Percentiles rank a stretch among this genome's conserved stretches.
Conservation (phyloP, 768 basidiomycete species). For the Auricularia sp. region DNA sequence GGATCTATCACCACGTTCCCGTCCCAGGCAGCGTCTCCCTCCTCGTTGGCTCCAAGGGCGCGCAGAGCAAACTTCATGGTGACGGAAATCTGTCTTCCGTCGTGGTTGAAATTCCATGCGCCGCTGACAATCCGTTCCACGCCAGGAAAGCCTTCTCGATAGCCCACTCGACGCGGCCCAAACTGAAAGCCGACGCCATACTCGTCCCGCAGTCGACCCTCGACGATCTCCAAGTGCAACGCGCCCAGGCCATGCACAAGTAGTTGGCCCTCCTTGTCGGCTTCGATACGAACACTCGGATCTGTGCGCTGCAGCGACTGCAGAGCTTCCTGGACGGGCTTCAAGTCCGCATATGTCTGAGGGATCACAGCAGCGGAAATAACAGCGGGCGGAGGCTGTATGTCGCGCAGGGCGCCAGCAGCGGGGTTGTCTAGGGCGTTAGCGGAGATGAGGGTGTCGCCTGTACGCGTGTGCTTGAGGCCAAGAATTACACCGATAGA, state of each 20-base stretch:
- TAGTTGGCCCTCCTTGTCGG: conserved; percentile 65
- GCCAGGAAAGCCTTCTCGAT: conserved; percentile 48
- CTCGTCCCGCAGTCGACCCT: conserved; percentile 69
- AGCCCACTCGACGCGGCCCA: conserved; percentile 68
- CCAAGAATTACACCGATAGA: conserved; percentile 80
- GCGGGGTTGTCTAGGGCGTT: conserved; percentile 21
- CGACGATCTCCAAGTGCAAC: conserved; percentile 82
- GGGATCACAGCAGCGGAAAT: conserved; percentile 79
- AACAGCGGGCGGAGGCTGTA: conserved; percentile 70
- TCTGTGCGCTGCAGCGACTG: conserved; percentile 70
- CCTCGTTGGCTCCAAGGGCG: conserved; percentile 42
- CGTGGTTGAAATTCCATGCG: conserved; percentile 53
- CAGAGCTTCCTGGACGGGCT: conserved; percentile 68
- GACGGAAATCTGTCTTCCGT: conserved; percentile 44
- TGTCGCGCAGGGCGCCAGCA: conserved; percentile 37
- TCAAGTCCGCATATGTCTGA: conserved; percentile 65
- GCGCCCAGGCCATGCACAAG: conserved; percentile 77
- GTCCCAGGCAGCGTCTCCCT: conserved; percentile 61
- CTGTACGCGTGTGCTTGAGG: conserved; percentile 74
- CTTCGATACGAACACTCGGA: conserved; percentile 74
- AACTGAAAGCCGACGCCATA: conserved; percentile 72
- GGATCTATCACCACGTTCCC: conserved; percentile 62
- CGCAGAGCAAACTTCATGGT: conserved; percentile 46
- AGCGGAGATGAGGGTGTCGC: conserved; percentile 66
- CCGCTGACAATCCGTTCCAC: conserved; percentile 23